phyloP scores from a whole-genome alignment of 2,329 filamentous ascomycete genomes.

The Aspergillus carbonarius region DNA sequence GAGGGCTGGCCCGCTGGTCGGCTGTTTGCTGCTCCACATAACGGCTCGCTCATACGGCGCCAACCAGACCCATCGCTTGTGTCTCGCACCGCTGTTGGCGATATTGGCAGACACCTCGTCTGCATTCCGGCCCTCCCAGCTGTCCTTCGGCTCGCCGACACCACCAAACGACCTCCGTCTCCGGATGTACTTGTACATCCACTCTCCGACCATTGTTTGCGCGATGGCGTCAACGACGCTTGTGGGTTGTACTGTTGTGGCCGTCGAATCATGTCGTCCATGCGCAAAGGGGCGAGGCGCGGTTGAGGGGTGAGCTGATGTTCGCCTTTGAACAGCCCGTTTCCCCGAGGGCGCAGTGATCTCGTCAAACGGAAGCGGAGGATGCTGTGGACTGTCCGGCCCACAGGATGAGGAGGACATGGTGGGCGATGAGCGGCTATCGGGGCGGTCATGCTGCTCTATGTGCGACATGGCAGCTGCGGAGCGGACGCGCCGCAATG shows the following conservation, averaged over 20 bases:
- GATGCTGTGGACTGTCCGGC: slow-evolving; percentile 68
- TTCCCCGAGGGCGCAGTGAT: slow-evolving; percentile 55
- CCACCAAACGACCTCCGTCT: slow-evolving; percentile 85
- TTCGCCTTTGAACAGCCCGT: slow-evolving; percentile 24
- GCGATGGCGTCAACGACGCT: slow-evolving; percentile 95
- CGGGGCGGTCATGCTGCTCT: slow-evolving; percentile 46
- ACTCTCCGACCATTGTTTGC: slow-evolving; percentile 94
- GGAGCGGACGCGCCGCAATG: slow-evolving; percentile 80
- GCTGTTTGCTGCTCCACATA: slow-evolving; percentile 98
- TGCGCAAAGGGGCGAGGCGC: slow-evolving; percentile 34
- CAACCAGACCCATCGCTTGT: slow-evolving; percentile 98
- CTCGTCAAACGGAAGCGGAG: slow-evolving; percentile 71
- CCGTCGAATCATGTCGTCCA: slow-evolving; percentile 51
- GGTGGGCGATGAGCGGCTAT: slow-evolving; percentile 51
- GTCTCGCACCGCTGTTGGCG: slow-evolving; percentile 65
- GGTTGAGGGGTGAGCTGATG: slow-evolving; percentile 22
- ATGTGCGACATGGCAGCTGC: slow-evolving; percentile 67
- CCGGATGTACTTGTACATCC: slow-evolving; percentile 52
- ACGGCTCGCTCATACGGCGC: slow-evolving; percentile 94
- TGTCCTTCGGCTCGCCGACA: slow-evolving; percentile 52
- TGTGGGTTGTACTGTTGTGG: slow-evolving; percentile 64
- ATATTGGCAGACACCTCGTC: slow-evolving; percentile 71
- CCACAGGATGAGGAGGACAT: slow-evolving; percentile 67
- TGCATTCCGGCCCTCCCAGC: slow-evolving; percentile 56
- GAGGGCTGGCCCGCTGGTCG: slow-evolving; percentile 79